Conservation (phyloP, 2,329 filamentous ascomycete genomes). For the Stagonosporopsis cucurbitacearum region DNA sequence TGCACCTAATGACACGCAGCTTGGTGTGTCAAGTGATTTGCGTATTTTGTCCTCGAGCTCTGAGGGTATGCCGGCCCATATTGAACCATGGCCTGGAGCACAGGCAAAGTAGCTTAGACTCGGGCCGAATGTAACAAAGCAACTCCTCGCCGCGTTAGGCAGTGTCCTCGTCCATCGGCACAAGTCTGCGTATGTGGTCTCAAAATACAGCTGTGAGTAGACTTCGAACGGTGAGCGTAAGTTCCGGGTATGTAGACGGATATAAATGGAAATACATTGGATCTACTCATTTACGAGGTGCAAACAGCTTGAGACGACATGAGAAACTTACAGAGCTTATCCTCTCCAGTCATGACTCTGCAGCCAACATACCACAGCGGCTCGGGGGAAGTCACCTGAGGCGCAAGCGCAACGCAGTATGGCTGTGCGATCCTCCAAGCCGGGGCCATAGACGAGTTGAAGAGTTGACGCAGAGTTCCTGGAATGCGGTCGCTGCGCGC, state of each 20-base stretch:
- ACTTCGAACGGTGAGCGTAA: constrained; percentile 31
- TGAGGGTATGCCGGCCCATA: constrained; percentile 43
- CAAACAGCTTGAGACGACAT: constrained; percentile 1
- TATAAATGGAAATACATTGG: background rate
- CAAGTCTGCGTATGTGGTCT: constrained; percentile 41
- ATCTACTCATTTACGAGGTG: constrained; percentile 8
- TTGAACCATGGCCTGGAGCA: constrained; percentile 40
- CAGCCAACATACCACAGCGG: constrained; percentile 46
- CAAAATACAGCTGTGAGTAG: constrained; percentile 42
- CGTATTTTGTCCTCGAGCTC: constrained; percentile 44
- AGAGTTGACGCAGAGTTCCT: constrained; percentile 42
- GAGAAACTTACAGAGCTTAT: constrained; percentile 44
- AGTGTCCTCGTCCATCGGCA: constrained; percentile 38
- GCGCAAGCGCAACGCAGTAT: constrained; percentile 44
- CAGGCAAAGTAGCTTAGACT: constrained; percentile 42
- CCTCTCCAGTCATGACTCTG: constrained; percentile 41
- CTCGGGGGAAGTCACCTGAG: constrained; percentile 35
- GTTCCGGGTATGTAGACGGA: background rate
- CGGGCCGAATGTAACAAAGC: constrained; percentile 44
- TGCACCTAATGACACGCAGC: constrained; percentile 38
- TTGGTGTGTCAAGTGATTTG: constrained; percentile 42
- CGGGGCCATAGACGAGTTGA: constrained; percentile 42
- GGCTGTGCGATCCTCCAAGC: constrained; percentile 43
- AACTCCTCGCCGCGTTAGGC: constrained; percentile 35
- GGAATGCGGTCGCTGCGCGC: constrained; percentile 41